Evolutionary conservation across 768 basidiomycete species (phyloP).

Genomic region (Hortiboletus campestris): DNA sequence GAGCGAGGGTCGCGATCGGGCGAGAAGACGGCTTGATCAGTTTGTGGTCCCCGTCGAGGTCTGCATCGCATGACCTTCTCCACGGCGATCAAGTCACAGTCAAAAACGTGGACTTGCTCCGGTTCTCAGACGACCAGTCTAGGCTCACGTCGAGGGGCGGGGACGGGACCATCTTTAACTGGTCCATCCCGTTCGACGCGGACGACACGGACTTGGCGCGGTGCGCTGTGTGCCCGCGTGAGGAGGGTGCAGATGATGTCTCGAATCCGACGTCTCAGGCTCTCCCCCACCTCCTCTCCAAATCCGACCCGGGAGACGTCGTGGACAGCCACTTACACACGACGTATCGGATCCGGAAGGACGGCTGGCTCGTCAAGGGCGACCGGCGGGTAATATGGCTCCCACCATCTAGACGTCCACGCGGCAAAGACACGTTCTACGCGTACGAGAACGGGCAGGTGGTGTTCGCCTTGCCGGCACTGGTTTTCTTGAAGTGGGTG

Average conservation of each 20-base stretch:
- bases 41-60: conserved; percentile 17
- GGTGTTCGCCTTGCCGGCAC: neutral
- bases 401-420: neutral
- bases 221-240: neutral
- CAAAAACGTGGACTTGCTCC: conserved; percentile 4
- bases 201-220: neutral
- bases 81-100: neutral
- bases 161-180: conserved; percentile 7
- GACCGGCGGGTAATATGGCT: conserved; percentile 19
- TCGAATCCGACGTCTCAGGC: neutral
- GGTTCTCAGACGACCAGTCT: conserved; percentile 8
- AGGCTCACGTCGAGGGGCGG: conserved; percentile 11
- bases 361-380: conserved; percentile 21
- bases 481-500: conserved; percentile 4
- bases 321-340: conserved; percentile 5
- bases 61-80: conserved; percentile 9
- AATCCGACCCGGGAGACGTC: conserved; percentile 7
- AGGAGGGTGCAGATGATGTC: neutral
- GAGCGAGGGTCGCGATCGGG: conserved; percentile 11
- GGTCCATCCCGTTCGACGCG: conserved; percentile 3
- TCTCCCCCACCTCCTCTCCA: conserved; percentile 8
- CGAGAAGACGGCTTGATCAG: conserved; percentile 18
- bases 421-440: conserved; percentile 2
- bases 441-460: conserved; percentile 10
- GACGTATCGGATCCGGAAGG: conserved; percentile 15